phyloP scores from a whole-genome alignment of 768 basidiomycete genomes.

The Thelephora ganbajun region DNA sequence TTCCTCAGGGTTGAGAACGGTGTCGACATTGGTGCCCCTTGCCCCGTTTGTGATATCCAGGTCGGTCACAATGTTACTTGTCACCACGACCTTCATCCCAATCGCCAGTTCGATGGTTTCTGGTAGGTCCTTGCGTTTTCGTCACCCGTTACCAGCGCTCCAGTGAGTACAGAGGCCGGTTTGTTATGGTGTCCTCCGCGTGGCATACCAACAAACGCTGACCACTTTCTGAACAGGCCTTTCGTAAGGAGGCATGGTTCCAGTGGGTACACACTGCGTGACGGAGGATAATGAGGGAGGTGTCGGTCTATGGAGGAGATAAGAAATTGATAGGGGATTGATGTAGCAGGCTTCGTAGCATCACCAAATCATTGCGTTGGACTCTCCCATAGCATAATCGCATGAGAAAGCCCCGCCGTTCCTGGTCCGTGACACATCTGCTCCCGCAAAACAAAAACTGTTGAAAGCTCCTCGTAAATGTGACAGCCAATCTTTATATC shows the following conservation, averaged over 20 bases:
- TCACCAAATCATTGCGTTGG: conserved; percentile 14
- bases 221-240: conserved; percentile 11
- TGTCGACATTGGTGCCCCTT: conserved; percentile 17
- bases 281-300: conserved; percentile 22
- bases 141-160: no score
- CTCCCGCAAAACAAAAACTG: conserved; percentile 22
- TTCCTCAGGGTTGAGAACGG: conserved; percentile 21
- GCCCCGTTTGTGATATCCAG: conserved; percentile 27
- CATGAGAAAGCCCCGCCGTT: conserved; percentile 19
- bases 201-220: conserved; percentile 13
- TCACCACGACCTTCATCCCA: conserved; percentile 28
- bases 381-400: conserved; percentile 15
- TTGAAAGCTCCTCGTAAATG: conserved; percentile 9
- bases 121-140: conserved; percentile 7
- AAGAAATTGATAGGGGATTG: conserved; percentile 1
- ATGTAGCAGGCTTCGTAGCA: conserved; percentile 11
- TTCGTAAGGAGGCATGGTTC: conserved; percentile 17
- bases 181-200: conserved; percentile 17
- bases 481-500: no score
- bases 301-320: conserved; percentile 18
- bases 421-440: conserved; percentile 20
- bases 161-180: conserved; percentile 3
- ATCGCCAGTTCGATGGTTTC: conserved; percentile 13
- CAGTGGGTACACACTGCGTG: conserved; percentile 22
- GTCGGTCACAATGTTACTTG: conserved; percentile 24